Evolutionary conservation across 2,329 filamentous ascomycete species (phyloP), one percentile per base, ranked within the genome.

Genomic region (Aspergillus sp.): DNA sequence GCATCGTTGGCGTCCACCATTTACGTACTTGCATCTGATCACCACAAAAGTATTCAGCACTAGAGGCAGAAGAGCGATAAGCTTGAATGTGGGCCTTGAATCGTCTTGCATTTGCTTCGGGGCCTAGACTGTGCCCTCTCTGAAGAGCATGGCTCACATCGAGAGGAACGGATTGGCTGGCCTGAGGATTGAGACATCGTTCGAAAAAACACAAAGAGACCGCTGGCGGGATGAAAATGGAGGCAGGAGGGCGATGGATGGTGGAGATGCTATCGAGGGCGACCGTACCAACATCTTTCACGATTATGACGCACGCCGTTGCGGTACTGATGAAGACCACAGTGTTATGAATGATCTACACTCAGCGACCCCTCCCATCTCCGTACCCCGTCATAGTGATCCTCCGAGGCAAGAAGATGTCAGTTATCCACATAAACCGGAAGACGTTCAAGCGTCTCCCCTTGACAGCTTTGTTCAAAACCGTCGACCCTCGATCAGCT

Each of bases 291-390:
- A 62, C 51, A 55, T 51, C 48, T 58, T 56, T 57, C 52, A 60
- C 56, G 59, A 64, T 52, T 57, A 56, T 56, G 48, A 47, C 52
- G 57, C 58, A 55, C 59, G 48, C 40, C 51, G 57, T 57, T 57
- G 56, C 55, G 61, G 59, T 60, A 61, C 64, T 61, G 62, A 69
- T 64, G 57, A 65, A 59, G 64, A 66, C 52, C 59, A 51, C 56
- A 64, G 61, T 61, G 56, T 62, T 40, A 56, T 67, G 51, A 66
- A 51, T 50, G 62, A 64, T 49, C 54, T 68, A 41, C 65, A 69
- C 59, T 68, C 65, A 48, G 62, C 59, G 37, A 72, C 69, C 33
- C 67, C 68, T 47, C 69, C 69, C 29, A 70, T 73, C 40, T 63
- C 65, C 39, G 71, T 73, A n/a, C 70, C 70, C 37, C 64, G 67